phyloP scores from a whole-genome alignment of 305 asterid species.

The Fraxinus paxiana region DNA sequence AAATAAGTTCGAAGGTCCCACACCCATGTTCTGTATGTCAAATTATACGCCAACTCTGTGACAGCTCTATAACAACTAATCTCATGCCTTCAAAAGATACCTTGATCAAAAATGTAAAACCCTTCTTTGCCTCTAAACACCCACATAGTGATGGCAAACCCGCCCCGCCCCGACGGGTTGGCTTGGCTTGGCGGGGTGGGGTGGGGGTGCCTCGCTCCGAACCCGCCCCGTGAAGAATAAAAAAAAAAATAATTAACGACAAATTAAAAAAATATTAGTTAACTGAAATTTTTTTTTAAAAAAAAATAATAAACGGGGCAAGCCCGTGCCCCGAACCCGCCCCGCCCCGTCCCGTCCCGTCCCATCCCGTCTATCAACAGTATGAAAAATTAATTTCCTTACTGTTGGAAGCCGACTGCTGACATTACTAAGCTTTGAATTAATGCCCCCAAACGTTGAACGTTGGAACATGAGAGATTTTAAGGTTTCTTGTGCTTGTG shows the following conservation, averaged over 20 bases:
- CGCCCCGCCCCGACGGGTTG: too few relatives aligned
- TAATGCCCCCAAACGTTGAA: conserved; percentile 86
- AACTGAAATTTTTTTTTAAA: too few relatives aligned
- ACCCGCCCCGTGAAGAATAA: too few relatives aligned
- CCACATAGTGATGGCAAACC: background rate
- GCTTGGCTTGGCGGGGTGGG: too few relatives aligned
- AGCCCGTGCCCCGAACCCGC: too few relatives aligned
- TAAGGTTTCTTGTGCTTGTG: conserved; percentile 94
- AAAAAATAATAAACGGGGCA: too few relatives aligned
- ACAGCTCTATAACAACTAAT: background rate
- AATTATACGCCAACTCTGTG: background rate
- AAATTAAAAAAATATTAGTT: too few relatives aligned
- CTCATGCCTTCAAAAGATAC: background rate
- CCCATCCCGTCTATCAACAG: too few relatives aligned
- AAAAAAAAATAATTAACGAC: too few relatives aligned
- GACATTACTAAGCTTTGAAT: conserved; percentile 81
- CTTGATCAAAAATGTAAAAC: background rate
- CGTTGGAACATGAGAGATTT: conserved; percentile 83
- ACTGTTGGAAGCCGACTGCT: conserved; percentile 96
- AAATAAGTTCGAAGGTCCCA: background rate
- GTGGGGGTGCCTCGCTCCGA: too few relatives aligned
- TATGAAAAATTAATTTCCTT: background rate
- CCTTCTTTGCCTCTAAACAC: background rate
- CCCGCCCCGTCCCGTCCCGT: too few relatives aligned
- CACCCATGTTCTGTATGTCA: background rate